A percentile compares a stretch with the other conserved stretches of the same genome.
Conservation (phyloP, 352 stramenopile species). For the Saprolegnia diclina region DNA sequence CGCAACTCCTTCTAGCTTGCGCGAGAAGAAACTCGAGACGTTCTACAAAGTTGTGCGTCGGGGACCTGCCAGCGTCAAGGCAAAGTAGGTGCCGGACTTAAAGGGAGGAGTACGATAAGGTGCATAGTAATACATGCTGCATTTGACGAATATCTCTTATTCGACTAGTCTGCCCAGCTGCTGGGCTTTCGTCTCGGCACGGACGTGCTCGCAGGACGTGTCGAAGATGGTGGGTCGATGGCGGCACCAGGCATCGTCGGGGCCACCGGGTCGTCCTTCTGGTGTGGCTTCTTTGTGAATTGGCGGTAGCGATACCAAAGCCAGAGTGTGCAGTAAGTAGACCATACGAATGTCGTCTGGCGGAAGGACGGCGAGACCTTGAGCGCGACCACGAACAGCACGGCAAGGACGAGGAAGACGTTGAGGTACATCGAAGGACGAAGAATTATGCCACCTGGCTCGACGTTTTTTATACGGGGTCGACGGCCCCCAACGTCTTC, state of each 20-base stretch:
- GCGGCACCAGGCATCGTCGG: not conserved
- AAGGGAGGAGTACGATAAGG: too few species aligned
- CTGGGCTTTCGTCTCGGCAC: not conserved
- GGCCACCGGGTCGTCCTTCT: constrained; percentile 7
- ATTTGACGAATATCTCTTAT: not conserved
- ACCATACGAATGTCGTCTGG: constrained; percentile 8
- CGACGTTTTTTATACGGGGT: not conserved
- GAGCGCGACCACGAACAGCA: constrained; percentile 11
- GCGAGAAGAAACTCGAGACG: constrained; percentile 14
- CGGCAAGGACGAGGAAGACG: not conserved
- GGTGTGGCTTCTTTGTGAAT: constrained; percentile 19
- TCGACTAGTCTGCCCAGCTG: constrained; percentile 1
- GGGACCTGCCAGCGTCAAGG: not conserved
- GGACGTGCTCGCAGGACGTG: not conserved
- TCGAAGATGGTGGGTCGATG: not conserved
- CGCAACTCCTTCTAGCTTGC: not conserved
- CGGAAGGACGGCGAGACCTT: not conserved
- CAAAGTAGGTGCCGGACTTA: not conserved
- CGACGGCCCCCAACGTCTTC: not conserved
- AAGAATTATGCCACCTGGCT: not conserved
- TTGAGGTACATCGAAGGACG: not conserved
- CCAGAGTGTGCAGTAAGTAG: constrained; percentile 21
- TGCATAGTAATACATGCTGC: not conserved
- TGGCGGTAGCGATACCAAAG: constrained; percentile 26
- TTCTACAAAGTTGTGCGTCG: constrained; percentile 12